phyloP scores from a whole-genome alignment of 306 rosid species.

The Carpinus viminea region DNA sequence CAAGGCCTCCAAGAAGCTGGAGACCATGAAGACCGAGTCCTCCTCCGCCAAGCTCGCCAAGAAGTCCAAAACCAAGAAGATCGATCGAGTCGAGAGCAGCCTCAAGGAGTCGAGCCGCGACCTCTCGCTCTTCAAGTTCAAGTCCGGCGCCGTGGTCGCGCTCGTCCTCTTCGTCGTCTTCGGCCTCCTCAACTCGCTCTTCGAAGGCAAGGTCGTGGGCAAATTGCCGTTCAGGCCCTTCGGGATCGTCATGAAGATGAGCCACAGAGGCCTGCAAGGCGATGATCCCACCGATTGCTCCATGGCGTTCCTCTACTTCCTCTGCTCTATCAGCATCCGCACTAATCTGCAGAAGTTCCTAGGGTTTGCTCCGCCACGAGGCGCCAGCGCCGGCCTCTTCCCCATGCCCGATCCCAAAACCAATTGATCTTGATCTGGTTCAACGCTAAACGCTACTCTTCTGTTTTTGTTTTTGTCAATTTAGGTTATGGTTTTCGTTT shows the following conservation, averaged over 20 bases:
- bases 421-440: constrained; percentile 48
- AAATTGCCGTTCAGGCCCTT: constrained; percentile 85
- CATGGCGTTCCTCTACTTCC: constrained; percentile 92
- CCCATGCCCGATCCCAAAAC: constrained; percentile 98
- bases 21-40: constrained; percentile 89
- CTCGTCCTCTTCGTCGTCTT: constrained; percentile 96
- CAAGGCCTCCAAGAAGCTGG: constrained; percentile 95
- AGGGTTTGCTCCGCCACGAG: constrained; percentile 93
- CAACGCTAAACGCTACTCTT: background rate
- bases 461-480: background rate
- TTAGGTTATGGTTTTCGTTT: constrained; percentile 18
- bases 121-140: constrained; percentile 90
- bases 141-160: constrained; percentile 97
- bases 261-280: constrained; percentile 91
- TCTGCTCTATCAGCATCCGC: constrained; percentile 91
- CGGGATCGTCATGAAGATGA: constrained; percentile 89
- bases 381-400: constrained; percentile 79
- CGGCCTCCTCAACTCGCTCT: constrained; percentile 84
- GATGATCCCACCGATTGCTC: constrained; percentile 89
- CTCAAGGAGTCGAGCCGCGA: constrained; percentile 96
- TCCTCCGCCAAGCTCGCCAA: constrained; percentile 36
- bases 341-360: constrained; percentile 96
- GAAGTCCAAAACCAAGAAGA: constrained; percentile 93
- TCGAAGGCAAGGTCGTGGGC: constrained; percentile 89
- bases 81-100: constrained; percentile 95